Conservation (phyloP, 345 rosid genomes). For the Corchorus olitorius region DNA sequence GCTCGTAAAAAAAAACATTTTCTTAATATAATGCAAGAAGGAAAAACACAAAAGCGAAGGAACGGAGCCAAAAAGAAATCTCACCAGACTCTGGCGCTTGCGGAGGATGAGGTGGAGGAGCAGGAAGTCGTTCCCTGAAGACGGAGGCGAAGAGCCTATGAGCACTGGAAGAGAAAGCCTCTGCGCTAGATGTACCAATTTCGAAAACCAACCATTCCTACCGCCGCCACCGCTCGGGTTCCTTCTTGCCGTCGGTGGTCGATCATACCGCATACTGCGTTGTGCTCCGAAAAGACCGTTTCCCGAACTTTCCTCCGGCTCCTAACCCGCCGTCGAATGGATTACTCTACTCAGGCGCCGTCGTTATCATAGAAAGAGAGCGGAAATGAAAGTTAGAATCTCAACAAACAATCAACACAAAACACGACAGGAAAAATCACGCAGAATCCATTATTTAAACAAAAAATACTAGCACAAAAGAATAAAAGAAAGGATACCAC, state of each 20-base stretch:
- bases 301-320: slow-evolving; percentile 72
- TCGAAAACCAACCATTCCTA: slow-evolving; percentile 73
- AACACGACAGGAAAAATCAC: no score
- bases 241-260: slow-evolving; percentile 53
- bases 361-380: slow-evolving; percentile 52
- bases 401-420: no score
- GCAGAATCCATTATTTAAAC: no score
- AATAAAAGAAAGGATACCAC: no score
- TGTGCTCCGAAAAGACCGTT: slow-evolving; percentile 51
- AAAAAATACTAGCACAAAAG: no score
- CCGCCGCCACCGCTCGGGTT: slow-evolving; percentile 39
- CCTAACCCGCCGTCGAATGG: slow-evolving; percentile 47
- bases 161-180: slow-evolving; percentile 75
- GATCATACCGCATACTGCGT: slow-evolving; percentile 72
- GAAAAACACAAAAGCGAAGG: no score
- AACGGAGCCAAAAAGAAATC: neutral
- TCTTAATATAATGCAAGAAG: no score
- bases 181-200: slow-evolving; percentile 91
- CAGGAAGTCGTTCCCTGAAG: slow-evolving; percentile 75
- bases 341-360: slow-evolving; percentile 48
- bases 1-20: no score
- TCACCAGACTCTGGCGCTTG: slow-evolving; percentile 49
- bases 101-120: slow-evolving; percentile 36
- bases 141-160: slow-evolving; percentile 71
- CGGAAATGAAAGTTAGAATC: slow-evolving; percentile 22